A percentile compares a stretch with the other conserved stretches of the same genome.
Evolutionary conservation across 129 eudicot species (phyloP).

Genomic region (Arctium lappa): DNA sequence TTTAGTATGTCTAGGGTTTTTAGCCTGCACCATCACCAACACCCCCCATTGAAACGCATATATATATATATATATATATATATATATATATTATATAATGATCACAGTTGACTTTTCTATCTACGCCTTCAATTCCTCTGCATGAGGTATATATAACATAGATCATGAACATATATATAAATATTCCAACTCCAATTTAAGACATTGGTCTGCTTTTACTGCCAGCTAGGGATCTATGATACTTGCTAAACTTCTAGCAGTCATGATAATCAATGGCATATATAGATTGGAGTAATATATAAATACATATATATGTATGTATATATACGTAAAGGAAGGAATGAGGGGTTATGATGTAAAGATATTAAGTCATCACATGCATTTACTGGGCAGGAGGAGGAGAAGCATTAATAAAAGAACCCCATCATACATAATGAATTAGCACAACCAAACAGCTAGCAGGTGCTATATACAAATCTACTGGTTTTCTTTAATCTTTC

Average conservation of each 20-base stretch:
- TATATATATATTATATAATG: background rate
- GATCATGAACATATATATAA: background rate
- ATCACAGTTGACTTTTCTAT: constrained; percentile 23
- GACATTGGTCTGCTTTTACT: background rate
- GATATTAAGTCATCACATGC: constrained; percentile 29
- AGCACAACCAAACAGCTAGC: background rate
- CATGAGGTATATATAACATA: background rate
- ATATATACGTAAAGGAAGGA: background rate
- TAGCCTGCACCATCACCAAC: constrained; percentile 27
- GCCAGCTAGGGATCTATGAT: background rate
- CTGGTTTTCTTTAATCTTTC: background rate
- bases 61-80: no score
- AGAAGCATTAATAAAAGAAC: background rate
- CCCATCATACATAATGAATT: background rate
- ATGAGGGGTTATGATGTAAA: constrained; percentile 17
- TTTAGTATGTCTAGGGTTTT: constrained; percentile 31
- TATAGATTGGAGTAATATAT: no score
- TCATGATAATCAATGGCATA: background rate
- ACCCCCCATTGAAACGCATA: background rate
- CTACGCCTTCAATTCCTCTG: background rate
- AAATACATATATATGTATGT: no score
- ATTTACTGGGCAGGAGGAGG: background rate
- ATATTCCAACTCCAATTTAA: background rate
- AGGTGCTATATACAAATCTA: background rate
- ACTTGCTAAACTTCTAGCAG: no score